phyloP scores from a whole-genome alignment of 495 filamentous ascomycete genomes.

The Aspergillus incahuasiensis region DNA sequence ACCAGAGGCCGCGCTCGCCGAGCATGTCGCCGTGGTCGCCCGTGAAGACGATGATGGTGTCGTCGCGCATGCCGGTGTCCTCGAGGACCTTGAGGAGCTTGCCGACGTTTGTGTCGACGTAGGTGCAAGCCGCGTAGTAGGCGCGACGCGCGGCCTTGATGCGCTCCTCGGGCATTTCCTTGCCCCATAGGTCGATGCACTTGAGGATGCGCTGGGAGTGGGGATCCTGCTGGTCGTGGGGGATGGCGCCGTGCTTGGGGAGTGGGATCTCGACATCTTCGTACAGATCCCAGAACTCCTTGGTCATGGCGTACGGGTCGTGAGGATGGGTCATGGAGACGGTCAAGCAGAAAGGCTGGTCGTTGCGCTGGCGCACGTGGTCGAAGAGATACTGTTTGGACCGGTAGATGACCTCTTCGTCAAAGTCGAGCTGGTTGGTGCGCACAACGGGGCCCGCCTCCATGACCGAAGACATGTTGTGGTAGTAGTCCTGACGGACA shows the following conservation, averaged over 20 bases:
- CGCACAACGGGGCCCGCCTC: conserved; percentile 78
- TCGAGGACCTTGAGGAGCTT: conserved; percentile 68
- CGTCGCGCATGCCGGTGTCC: conserved; percentile 66
- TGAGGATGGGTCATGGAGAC: conserved; percentile 89
- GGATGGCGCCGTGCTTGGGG: conserved; percentile 63
- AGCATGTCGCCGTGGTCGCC: conserved; percentile 94
- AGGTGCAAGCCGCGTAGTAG: conserved; percentile 85
- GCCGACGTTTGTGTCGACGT: conserved; percentile 83
- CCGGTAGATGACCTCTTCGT: conserved; percentile 88
- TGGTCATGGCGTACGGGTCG: conserved; percentile 84
- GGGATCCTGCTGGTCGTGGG: conserved; percentile 71
- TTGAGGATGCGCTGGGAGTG: conserved; percentile 77
- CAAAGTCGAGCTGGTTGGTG: conserved; percentile 91
- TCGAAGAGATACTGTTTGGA: conserved; percentile 79
- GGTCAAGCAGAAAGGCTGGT: conserved; percentile 79
- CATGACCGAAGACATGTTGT: conserved; percentile 84
- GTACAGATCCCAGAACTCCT: conserved; percentile 85
- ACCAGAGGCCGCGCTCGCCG: conserved; percentile 84
- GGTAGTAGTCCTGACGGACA: conserved; percentile 80
- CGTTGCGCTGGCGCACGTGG: conserved; percentile 64
- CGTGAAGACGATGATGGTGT: conserved; percentile 83
- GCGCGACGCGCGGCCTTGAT: conserved; percentile 73
- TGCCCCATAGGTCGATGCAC: conserved; percentile 74
- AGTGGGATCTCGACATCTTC: conserved; percentile 79
- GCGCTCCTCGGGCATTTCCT: conserved; percentile 72